Base-by-base conservation (phyloP, 75 land plant genomes). In the Pinus taeda region DNA sequence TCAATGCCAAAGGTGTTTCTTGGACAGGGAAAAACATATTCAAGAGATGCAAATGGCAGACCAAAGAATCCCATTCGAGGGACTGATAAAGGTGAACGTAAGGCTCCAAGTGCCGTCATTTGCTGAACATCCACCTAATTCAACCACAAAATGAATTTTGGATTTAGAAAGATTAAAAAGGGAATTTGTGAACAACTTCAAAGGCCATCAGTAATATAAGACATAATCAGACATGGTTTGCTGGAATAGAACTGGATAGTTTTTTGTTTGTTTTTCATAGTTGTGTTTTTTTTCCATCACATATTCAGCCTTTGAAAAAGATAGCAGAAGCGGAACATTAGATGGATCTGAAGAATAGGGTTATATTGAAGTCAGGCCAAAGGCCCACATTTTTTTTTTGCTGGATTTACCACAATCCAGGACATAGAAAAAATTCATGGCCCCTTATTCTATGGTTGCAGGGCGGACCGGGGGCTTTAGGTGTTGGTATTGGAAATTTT, bases 401-500 rank as follows among this genome's bases (percentile, higher is more conserved):
- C 93, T 95, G 93, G 98, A 84, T 89, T 37, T 95, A 95, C 55
- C 85, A 73, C 75, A 93, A 89, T 72, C 88, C 93, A 57, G 81
- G 84, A 6, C 39, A 76, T 58, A 65, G 85, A 15, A 73, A 80
- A 13, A 74, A 59, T 69, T 84, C 90, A 74, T 85, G 92, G 89
- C 98, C 93, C 15, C 82, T 84, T 57, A 79, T 95, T 60, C 86
- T 95, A 5, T 95, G 98, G 98, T 63, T 95, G 30, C 98, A 95
- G 61, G 98, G 95, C 11, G 98, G 98, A 33, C 95, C 98, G 98
- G 98, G 98, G 17, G 88, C 87, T 62, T 95, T 95, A 62, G 93
- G 90, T 57, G 93, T 90, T 73, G 95, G 87, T 20, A 74, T 87
- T 76, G 98, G 98, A 2, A 90, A 95, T 70, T 92, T 95, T 75